A percentile compares a stretch with the other conserved stretches of the same genome.
phyloP scores from a whole-genome alignment of 208 protist genomes.

The Zelonia costaricensis region DNA sequence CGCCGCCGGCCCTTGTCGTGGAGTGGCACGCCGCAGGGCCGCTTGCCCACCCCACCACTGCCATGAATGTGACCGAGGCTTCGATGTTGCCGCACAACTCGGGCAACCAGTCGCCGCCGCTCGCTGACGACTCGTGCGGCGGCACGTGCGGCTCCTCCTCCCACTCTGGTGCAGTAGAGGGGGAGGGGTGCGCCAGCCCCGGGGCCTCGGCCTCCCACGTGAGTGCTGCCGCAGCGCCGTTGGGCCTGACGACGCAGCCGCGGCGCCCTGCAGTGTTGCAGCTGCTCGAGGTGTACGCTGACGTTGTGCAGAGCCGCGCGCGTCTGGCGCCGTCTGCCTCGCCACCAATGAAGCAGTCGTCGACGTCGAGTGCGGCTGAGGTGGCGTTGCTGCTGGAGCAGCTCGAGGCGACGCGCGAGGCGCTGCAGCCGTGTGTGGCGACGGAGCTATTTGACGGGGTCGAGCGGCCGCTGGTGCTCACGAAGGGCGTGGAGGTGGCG shows the following conservation, averaged over 20 bases:
- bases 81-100: not conserved
- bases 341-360: too few species aligned
- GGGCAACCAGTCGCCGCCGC: too few species aligned
- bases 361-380: too few species aligned
- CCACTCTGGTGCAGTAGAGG: too few species aligned
- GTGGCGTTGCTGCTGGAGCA: conserved; percentile 21
- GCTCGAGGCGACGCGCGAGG: conserved; percentile 16
- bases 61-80: not conserved
- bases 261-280: conserved; percentile 23
- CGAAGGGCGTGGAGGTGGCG: conserved; percentile 44
- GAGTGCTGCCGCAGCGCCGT: conserved; percentile 2
- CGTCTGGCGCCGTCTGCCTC: too few species aligned
- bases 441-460: conserved; percentile 40
- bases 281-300: conserved; percentile 41
- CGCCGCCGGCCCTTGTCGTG: conserved; percentile 43
- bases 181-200: not conserved
- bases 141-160: not conserved
- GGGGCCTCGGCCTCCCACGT: not conserved
- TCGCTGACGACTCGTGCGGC: not conserved
- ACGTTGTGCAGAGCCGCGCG: conserved; percentile 23
- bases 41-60: not conserved
- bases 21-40: conserved; percentile 47
- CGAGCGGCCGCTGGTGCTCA: conserved; percentile 48
- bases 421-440: conserved; percentile 25
- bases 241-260: conserved; percentile 13